phyloP scores from a whole-genome alignment of 257 asterid genomes.

The Scutellaria baicalensis region DNA sequence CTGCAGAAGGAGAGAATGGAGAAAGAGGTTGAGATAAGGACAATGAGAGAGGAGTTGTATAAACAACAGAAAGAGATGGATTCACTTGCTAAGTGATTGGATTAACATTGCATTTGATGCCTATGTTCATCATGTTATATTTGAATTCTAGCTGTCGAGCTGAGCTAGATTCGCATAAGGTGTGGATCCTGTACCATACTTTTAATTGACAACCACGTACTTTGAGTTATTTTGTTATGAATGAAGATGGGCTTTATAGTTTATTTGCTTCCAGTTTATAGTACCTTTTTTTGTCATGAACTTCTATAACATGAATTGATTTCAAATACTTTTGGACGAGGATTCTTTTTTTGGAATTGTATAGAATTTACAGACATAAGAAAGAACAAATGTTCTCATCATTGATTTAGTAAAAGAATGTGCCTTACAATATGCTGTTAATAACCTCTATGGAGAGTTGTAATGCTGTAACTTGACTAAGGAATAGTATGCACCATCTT shows the following conservation, averaged over 20 bases:
- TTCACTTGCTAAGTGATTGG: conserved; percentile 30
- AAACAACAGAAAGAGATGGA: conserved; percentile 49
- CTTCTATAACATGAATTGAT: background rate
- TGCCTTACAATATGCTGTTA: background rate
- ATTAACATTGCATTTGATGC: background rate
- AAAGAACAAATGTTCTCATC: background rate
- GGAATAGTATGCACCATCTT: conserved; percentile 32
- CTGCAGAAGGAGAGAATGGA: conserved; percentile 66
- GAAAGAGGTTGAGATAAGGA: conserved; percentile 57
- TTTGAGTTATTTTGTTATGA: conserved; percentile 1
- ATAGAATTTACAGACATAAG: background rate
- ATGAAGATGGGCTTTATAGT: background rate
- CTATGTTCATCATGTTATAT: conserved; percentile 12
- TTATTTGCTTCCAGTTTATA: conserved; percentile 14
- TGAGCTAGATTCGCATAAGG: conserved; percentile 9
- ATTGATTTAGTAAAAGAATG: background rate
- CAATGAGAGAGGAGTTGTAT: conserved; percentile 52
- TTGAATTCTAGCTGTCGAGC: background rate
- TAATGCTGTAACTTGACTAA: conserved; percentile 33
- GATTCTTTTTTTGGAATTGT: background rate
- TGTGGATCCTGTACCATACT: conserved; percentile 12
- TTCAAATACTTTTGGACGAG: too few species aligned
- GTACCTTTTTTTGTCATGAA: background rate
- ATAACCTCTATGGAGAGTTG: conserved; percentile 3
- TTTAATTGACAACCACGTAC: conserved; percentile 16